Conservation (phyloP, 768 basidiomycete genomes). For the Agaricus blazei region DNA sequence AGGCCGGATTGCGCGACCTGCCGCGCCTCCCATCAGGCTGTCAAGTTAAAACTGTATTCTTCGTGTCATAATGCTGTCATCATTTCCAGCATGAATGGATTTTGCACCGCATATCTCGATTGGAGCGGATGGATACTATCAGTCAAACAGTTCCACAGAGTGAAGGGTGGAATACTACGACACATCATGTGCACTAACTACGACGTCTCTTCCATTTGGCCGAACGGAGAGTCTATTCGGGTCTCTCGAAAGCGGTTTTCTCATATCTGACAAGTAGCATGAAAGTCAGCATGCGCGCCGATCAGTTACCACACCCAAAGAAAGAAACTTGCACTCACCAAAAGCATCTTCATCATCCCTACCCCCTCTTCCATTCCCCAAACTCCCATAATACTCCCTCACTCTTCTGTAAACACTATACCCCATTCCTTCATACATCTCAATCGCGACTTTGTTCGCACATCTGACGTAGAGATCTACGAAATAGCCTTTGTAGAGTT, state of each 20-base stretch:
- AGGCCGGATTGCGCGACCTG: too few relatives aligned
- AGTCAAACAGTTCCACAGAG: not conserved
- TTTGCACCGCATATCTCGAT: too few relatives aligned
- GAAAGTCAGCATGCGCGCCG: not conserved
- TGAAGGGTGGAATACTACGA: constrained; percentile 26
- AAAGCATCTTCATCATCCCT: constrained; percentile 88
- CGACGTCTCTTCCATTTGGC: constrained; percentile 66
- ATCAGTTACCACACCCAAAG: not conserved
- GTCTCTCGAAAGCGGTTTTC: constrained; percentile 69
- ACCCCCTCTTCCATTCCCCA: constrained; percentile 73
- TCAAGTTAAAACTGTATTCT: too few relatives aligned
- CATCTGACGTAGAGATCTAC: constrained; percentile 96
- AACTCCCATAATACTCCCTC: constrained; percentile 79
- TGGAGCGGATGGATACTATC: too few relatives aligned
- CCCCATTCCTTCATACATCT: constrained; percentile 89
- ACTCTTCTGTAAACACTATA: constrained; percentile 93
- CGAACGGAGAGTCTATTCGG: constrained; percentile 58
- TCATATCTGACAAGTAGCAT: constrained; percentile 43
- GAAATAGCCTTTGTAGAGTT: constrained; percentile 78
- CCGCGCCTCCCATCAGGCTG: too few relatives aligned
- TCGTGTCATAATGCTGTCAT: not conserved
- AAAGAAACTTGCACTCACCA: constrained; percentile 46
- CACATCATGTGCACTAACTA: constrained; percentile 59
- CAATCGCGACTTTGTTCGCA: constrained; percentile 77
- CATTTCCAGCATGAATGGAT: not conserved